phyloP scores from a whole-genome alignment of 257 asterid genomes.

The Henckelia pumila region DNA sequence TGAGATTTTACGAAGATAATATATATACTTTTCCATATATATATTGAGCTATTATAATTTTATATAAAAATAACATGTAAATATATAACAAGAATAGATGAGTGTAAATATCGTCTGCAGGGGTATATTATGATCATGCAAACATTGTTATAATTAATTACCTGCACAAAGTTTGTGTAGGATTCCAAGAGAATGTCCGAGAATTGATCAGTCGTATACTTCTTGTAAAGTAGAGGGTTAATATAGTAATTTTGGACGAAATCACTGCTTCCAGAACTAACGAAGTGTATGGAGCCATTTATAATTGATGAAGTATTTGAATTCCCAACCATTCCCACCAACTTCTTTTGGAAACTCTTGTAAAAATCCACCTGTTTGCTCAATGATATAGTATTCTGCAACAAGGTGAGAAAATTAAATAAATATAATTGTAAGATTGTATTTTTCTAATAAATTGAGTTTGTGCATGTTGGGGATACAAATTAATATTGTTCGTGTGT shows the following conservation, averaged over 20 bases:
- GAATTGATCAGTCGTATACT: constrained; percentile 68
- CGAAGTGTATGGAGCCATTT: constrained; percentile 64
- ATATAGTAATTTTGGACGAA: constrained; percentile 78
- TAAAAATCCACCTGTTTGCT: constrained; percentile 69
- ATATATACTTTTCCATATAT: no score
- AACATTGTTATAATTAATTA: no score
- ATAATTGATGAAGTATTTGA: constrained; percentile 67
- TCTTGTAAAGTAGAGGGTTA: constrained; percentile 63
- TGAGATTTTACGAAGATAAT: no score
- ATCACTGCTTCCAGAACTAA: constrained; percentile 85
- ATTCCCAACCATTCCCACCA: constrained; percentile 59
- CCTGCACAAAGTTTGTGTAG: constrained; percentile 58
- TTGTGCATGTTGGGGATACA: no score
- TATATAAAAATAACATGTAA: no score
- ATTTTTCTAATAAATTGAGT: no score
- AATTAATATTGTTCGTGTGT: no score
- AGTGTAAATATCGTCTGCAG: no score
- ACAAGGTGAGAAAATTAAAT: background rate
- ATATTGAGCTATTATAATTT: no score
- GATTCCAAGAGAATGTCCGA: constrained; percentile 64
- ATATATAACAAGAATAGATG: no score
- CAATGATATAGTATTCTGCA: constrained; percentile 61
- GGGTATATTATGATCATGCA: no score
- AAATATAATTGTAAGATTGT: no score
- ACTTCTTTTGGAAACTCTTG: constrained; percentile 63